Conservation (phyloP, 257 asterid genomes). For the Penstemon eatonii region DNA sequence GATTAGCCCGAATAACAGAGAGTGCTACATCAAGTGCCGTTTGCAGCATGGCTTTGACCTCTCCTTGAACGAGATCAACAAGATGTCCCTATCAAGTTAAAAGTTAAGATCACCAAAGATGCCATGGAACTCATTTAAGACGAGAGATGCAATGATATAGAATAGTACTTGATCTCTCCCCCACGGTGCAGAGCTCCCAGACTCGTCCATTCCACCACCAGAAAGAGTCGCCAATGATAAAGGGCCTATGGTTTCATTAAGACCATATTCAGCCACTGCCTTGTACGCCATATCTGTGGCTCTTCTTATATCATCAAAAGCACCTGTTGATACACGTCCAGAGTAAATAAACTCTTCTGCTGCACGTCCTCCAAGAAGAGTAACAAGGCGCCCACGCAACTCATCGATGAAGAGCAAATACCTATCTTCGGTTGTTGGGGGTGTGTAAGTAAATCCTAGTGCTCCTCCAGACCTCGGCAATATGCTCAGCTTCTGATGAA, state of each 20-base stretch:
- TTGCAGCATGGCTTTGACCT: constrained; percentile 78
- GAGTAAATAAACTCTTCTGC: constrained; percentile 91
- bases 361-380: constrained; percentile 99
- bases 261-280: constrained; percentile 99
- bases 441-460: constrained; percentile 89
- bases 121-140: constrained; percentile 14
- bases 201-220: constrained; percentile 90
- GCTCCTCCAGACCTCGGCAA: constrained; percentile 99
- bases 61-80: constrained; percentile 90
- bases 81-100: constrained; percentile 73
- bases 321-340: constrained; percentile 99
- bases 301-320: constrained; percentile 90
- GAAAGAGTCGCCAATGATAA: constrained; percentile 85
- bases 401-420: constrained; percentile 94
- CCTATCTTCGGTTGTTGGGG: constrained; percentile 90
- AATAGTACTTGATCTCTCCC: constrained; percentile 83
- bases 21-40: constrained; percentile 96
- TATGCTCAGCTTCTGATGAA: constrained; percentile 90
- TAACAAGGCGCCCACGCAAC: constrained; percentile 94
- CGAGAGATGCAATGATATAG: constrained; percentile 23
- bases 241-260: constrained; percentile 83
- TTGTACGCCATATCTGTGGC: constrained; percentile 99
- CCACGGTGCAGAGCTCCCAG: constrained; percentile 78
- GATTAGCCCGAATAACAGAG: constrained; percentile 89
- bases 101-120: constrained; percentile 25